phyloP scores from a whole-genome alignment of 2,329 filamentous ascomycete genomes.

The Reticulascus tulasneorum region DNA sequence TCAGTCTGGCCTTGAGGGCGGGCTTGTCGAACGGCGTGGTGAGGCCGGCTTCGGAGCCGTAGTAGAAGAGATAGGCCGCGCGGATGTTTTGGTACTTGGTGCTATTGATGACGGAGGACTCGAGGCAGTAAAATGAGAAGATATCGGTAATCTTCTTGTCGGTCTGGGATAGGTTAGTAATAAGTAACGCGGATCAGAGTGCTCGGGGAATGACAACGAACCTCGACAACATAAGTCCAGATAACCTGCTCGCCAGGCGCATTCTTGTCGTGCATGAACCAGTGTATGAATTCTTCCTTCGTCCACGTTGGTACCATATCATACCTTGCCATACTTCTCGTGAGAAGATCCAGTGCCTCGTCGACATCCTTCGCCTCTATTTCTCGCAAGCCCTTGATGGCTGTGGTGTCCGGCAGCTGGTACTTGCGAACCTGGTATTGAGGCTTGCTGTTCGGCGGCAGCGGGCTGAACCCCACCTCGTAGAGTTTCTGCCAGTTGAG shows the following conservation, averaged over 20 bases:
- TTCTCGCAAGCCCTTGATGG: constrained; percentile 69
- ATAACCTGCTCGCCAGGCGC: constrained; percentile 72
- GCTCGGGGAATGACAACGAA: constrained; percentile 19
- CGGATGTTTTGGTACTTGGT: constrained; percentile 73
- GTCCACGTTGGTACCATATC: constrained; percentile 81
- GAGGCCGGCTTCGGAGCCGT: constrained; percentile 79
- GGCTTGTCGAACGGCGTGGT: constrained; percentile 45
- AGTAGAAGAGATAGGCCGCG: constrained; percentile 97
- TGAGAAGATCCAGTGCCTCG: constrained; percentile 68
- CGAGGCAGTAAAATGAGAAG: constrained; percentile 93
- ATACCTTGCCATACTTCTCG: constrained; percentile 73
- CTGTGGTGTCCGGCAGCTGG: constrained; percentile 69
- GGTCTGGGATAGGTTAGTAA: constrained; percentile 31
- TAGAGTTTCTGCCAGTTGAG: constrained; percentile 96
- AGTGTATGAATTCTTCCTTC: constrained; percentile 79
- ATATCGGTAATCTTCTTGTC: constrained; percentile 85
- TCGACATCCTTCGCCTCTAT: constrained; percentile 79
- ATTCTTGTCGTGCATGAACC: constrained; percentile 71
- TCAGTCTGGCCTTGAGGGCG: constrained; percentile 74
- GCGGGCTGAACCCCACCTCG: constrained; percentile 87
- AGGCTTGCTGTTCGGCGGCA: constrained; percentile 80
- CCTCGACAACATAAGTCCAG: constrained; percentile 90
- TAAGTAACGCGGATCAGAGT: background rate
- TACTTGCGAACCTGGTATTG: constrained; percentile 83
- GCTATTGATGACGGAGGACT: constrained; percentile 85